Conservation (phyloP, 768 basidiomycete species). For the Boletus vermiculosoides region DNA sequence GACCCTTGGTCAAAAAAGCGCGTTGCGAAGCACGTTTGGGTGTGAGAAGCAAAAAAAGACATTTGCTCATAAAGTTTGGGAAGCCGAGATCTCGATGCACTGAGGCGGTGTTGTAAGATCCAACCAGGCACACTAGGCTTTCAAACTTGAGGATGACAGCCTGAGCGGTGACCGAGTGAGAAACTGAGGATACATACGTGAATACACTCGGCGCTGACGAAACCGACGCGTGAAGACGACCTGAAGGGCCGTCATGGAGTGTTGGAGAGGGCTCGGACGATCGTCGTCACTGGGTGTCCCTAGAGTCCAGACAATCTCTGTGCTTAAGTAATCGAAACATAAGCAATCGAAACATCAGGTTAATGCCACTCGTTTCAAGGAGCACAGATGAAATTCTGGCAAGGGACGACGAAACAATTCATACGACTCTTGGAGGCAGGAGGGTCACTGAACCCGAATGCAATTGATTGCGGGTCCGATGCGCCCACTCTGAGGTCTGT, state of each 20-base stretch:
- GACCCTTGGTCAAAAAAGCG: slow-evolving; percentile 12
- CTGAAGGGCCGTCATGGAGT: background rate
- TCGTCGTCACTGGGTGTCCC: background rate
- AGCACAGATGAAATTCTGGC: background rate
- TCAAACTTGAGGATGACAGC: slow-evolving; percentile 11
- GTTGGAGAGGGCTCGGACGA: background rate
- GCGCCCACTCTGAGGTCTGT: slow-evolving; percentile 15
- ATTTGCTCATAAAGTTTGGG: slow-evolving; percentile 14
- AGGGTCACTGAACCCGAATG: slow-evolving; percentile 1
- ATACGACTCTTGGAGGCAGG: background rate
- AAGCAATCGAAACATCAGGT: slow-evolving; percentile 7
- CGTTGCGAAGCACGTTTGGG: slow-evolving; percentile 2
- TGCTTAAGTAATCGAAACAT: slow-evolving; percentile 14
- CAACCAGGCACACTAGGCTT: slow-evolving; percentile 21
- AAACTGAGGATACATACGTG: background rate
- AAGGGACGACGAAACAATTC: slow-evolving; percentile 9
- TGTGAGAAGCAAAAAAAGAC: slow-evolving; percentile 8
- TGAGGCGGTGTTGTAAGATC: slow-evolving; percentile 21
- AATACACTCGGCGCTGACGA: background rate
- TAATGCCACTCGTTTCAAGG: slow-evolving; percentile 17
- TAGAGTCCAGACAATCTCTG: background rate
- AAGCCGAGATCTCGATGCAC: slow-evolving; percentile 18
- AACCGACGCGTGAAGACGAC: background rate
- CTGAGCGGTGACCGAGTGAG: slow-evolving; percentile 7
- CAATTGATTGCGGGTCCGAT: slow-evolving; percentile 11